Conservation (phyloP, 2,329 filamentous ascomycete species). For the Diaporthe citriasiana region DNA sequence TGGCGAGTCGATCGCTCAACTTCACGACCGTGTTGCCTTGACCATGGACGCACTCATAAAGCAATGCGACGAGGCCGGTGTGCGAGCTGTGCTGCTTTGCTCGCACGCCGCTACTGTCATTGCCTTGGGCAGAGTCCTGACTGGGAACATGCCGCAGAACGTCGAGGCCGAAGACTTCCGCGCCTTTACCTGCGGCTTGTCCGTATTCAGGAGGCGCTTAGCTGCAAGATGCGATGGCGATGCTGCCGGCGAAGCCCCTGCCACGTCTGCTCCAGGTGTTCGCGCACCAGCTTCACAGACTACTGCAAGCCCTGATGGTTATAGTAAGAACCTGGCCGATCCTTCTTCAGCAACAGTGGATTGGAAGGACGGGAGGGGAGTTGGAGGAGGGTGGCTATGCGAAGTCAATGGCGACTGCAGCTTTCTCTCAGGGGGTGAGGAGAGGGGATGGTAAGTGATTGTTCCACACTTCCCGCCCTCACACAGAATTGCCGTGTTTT, state of each 20-base stretch:
- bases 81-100: constrained; percentile 82
- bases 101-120: constrained; percentile 94
- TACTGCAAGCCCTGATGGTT: constrained; percentile 45
- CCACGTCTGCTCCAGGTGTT: constrained; percentile 1
- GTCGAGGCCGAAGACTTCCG: constrained; percentile 83
- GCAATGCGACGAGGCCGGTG: constrained; percentile 78
- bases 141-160: constrained; percentile 80
- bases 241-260: background rate
- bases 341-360: constrained; percentile 48
- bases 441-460: constrained; percentile 84
- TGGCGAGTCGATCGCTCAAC: constrained; percentile 83
- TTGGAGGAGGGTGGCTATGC: constrained; percentile 85
- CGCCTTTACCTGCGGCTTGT: constrained; percentile 87
- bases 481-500: constrained; percentile 26
- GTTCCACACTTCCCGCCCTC: constrained; percentile 27
- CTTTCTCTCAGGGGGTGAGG: constrained; percentile 83
- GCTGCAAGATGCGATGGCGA: background rate
- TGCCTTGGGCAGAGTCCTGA: constrained; percentile 85
- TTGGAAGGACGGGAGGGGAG: constrained; percentile 73
- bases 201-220: constrained; percentile 65
- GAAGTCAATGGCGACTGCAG: constrained; percentile 86
- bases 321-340: constrained; percentile 39
- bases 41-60: constrained; percentile 79
- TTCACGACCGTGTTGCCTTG: constrained; percentile 84
- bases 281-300: constrained; percentile 1